Conservation (phyloP, 2,329 filamentous ascomycete genomes). For the Fonsecaea pedrosoi region DNA sequence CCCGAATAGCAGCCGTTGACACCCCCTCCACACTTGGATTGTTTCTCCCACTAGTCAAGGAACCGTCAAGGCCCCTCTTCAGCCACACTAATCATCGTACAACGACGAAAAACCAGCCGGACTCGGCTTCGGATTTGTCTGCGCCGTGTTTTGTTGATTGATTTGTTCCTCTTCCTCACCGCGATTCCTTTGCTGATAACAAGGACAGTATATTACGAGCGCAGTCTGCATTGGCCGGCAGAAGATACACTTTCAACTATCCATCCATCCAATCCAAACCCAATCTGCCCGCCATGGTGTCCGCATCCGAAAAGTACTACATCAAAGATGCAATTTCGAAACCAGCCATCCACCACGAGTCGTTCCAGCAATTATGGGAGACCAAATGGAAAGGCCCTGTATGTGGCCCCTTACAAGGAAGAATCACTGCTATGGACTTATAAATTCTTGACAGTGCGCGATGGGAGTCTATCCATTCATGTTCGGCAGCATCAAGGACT, state of each 20-base stretch:
- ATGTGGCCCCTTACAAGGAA: conserved; percentile 39
- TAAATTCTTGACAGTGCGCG: conserved; percentile 51
- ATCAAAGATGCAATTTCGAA: conserved; percentile 57
- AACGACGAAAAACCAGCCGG: conserved; percentile 11
- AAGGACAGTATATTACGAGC: conserved; percentile 1
- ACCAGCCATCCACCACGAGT: conserved; percentile 63
- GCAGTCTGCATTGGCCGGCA: neutral
- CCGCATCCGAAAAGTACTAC: conserved; percentile 39
- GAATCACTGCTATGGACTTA: conserved; percentile 5
- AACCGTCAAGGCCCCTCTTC: neutral
- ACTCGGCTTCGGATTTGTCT: conserved; percentile 17
- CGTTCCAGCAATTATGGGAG: conserved; percentile 72
- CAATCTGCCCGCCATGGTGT: conserved; percentile 30
- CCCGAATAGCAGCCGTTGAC: neutral
- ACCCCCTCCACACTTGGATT: neutral
- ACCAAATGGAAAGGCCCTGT: conserved; percentile 76
- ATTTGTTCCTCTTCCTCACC: conserved; percentile 12
- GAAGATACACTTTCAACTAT: neutral
- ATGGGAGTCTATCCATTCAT: conserved; percentile 77
- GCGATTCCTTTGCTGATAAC: conserved; percentile 11
- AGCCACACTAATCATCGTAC: conserved; percentile 14
- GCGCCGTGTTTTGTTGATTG: conserved; percentile 16
- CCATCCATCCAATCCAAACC: neutral
- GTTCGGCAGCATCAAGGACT: conserved; percentile 72
- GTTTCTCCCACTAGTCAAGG: neutral